Evolutionary conservation across 1,284 basidiomycete species (phyloP), one percentile per base, ranked within the genome.

Genomic region (Apiotrichum porosum): DNA sequence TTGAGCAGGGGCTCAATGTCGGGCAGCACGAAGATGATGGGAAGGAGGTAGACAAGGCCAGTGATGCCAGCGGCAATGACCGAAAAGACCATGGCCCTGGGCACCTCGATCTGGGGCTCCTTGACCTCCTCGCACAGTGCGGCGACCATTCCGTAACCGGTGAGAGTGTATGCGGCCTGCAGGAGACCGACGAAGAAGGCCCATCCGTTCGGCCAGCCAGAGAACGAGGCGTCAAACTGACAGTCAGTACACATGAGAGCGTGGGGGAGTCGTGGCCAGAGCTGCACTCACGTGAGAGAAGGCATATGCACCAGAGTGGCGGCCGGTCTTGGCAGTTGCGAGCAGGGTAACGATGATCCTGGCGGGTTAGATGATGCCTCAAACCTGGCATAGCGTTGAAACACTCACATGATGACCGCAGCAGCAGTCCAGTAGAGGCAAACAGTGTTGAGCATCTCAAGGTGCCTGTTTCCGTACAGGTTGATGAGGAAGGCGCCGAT

Each of bases 11-110:
- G 65, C 39, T 64, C 56, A 28, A 75, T 70, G 44, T 66, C 72
- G 8, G 73, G 53, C 3, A 51, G 72, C 13, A 78, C 62, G 51
- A 78, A 77, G 41, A 74, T 67, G 37, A 78, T 67, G 1, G 76
- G 76, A 14, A 77, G 65, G 23, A 70, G 56, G 58, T 75, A 75
- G 19, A 73, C 59, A 24, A 76, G 62, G 35, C 75, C 76, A 1
- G 76, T 77, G 42, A 76, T 53, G 21, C 66, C 71, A 2, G 76
- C 76, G 2, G 74, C 75, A 6, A 72, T 65, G 12, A 76, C 75
- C 0, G 68, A 72, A 32, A 74, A 65, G 6, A 74, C 69, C 73
- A 73, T 64, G 41, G 75, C 68, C 56, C 67, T 55, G 41, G 75
- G 68, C 30, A 76, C 65, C 61, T 68, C 61, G 50, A 62, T 39